A percentile compares a stretch with the other conserved stretches of the same genome.
Evolutionary conservation across 2,329 filamentous ascomycete species (phyloP).

Genomic region (Metarhizium sp.): DNA sequence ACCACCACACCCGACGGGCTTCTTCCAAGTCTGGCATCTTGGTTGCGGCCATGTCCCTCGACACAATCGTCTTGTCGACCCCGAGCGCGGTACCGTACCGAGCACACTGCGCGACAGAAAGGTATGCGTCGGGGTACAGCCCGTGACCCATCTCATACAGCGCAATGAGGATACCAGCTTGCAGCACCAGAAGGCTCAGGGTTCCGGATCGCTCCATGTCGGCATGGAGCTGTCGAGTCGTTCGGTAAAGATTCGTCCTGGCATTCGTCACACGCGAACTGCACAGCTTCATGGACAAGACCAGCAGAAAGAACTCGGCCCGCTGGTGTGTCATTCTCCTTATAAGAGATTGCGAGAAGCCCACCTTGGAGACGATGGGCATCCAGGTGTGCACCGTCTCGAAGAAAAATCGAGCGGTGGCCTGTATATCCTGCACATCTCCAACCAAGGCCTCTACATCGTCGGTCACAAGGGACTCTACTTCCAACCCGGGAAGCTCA

Average conservation of each 20-base stretch:
- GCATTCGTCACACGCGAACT: too few relatives aligned
- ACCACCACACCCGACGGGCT: background rate
- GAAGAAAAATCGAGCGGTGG: conserved; percentile 5
- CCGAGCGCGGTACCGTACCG: too few relatives aligned
- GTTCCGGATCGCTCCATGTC: too few relatives aligned
- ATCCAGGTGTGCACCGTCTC: conserved; percentile 10
- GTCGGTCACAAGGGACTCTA: background rate
- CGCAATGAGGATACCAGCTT: too few relatives aligned
- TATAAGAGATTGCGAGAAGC: conserved; percentile 1
- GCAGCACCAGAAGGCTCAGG: too few relatives aligned
- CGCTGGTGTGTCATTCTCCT: background rate
- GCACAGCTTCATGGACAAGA: too few relatives aligned
- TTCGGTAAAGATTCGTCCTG: too few relatives aligned
- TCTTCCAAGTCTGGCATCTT: background rate
- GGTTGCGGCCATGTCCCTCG: too few relatives aligned
- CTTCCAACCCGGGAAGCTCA: background rate
- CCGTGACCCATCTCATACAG: too few relatives aligned
- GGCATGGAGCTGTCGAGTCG: too few relatives aligned
- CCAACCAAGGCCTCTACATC: conserved; percentile 4
- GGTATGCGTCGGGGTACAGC: too few relatives aligned
- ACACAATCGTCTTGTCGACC: background rate
- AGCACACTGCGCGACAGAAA: too few relatives aligned
- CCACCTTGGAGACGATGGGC: conserved; percentile 8
- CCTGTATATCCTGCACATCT: conserved; percentile 6
- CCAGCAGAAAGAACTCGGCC: background rate